A percentile compares a stretch with the other conserved stretches of the same genome.
Evolutionary conservation across 768 basidiomycete genomes (phyloP).

Genomic region (Pisolithus sp.): DNA sequence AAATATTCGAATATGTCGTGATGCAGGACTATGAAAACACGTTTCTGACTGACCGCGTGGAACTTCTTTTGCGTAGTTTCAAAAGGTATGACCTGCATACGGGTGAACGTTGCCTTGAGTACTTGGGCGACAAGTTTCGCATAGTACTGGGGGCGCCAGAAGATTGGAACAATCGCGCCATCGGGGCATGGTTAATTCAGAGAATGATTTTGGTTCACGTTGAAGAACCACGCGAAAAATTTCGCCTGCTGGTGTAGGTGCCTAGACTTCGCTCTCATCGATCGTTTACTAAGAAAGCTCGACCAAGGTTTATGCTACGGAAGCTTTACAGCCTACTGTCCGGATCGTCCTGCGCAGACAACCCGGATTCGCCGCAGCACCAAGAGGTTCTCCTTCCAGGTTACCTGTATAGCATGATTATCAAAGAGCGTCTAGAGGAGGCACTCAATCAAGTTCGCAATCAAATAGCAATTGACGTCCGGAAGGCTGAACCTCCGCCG

Average conservation of each 20-base stretch:
- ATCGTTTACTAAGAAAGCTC: constrained; percentile 4
- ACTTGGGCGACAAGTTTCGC: constrained; percentile 94
- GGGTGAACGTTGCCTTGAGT: constrained; percentile 87
- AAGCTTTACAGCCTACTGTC: constrained; percentile 92
- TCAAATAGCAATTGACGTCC: constrained; percentile 67
- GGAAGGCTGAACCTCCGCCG: constrained; percentile 64
- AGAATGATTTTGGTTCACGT: constrained; percentile 90
- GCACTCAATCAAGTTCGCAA: constrained; percentile 65
- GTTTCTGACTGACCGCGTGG: constrained; percentile 94
- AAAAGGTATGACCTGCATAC: constrained; percentile 87
- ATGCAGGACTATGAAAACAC: constrained; percentile 98
- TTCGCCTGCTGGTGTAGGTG: constrained; percentile 85
- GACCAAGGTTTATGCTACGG: constrained; percentile 86
- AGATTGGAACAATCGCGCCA: constrained; percentile 79
- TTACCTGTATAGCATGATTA: constrained; percentile 89
- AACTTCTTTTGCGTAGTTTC: constrained; percentile 89
- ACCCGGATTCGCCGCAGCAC: constrained; percentile 97
- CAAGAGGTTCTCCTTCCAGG: constrained; percentile 97
- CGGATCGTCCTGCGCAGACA: constrained; percentile 84
- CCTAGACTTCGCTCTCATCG: not conserved
- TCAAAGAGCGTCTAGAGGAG: constrained; percentile 96
- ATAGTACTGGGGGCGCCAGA: constrained; percentile 87
- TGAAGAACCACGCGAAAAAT: constrained; percentile 84
- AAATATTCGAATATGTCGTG: constrained; percentile 93
- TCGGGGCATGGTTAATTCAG: constrained; percentile 78